Conservation (phyloP, 2,329 filamentous ascomycete species). For the Anisogramma anomala region DNA sequence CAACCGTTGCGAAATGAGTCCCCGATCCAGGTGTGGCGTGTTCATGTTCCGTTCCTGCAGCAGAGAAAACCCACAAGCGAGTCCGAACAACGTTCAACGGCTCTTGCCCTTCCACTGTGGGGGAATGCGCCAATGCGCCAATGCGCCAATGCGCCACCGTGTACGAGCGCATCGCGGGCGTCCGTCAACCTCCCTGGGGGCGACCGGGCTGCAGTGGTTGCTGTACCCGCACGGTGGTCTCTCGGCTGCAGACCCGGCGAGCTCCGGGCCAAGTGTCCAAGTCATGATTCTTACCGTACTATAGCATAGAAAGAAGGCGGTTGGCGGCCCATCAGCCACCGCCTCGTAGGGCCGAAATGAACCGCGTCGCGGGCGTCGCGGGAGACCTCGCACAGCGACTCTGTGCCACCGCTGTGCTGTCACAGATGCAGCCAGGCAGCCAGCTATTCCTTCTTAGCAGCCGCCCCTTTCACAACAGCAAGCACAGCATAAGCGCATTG, state of each 20-base stretch:
- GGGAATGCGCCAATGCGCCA: too few relatives aligned
- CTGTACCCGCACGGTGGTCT: too few relatives aligned
- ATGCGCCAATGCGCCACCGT: too few relatives aligned
- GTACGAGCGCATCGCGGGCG: too few relatives aligned
- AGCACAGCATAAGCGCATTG: constrained; percentile 2
- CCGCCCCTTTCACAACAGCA: background rate
- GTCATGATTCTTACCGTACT: too few relatives aligned
- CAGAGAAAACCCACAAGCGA: background rate
- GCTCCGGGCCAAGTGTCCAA: background rate
- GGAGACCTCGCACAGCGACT: background rate
- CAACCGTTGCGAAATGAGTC: too few relatives aligned
- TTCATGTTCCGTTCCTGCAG: background rate
- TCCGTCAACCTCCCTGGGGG: background rate
- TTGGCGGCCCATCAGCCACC: background rate
- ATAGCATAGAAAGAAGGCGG: too few relatives aligned
- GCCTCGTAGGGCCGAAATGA: background rate
- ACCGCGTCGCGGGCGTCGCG: background rate
- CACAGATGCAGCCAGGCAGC: background rate
- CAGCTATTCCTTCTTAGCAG: background rate
- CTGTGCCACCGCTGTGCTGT: background rate
- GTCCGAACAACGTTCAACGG: too few relatives aligned
- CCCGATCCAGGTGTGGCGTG: too few relatives aligned
- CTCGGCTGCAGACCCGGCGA: background rate
- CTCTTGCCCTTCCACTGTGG: too few relatives aligned
- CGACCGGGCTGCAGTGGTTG: too few relatives aligned